Conservation (phyloP, 768 basidiomycete species). For the Strobilomyces dryophilus region DNA sequence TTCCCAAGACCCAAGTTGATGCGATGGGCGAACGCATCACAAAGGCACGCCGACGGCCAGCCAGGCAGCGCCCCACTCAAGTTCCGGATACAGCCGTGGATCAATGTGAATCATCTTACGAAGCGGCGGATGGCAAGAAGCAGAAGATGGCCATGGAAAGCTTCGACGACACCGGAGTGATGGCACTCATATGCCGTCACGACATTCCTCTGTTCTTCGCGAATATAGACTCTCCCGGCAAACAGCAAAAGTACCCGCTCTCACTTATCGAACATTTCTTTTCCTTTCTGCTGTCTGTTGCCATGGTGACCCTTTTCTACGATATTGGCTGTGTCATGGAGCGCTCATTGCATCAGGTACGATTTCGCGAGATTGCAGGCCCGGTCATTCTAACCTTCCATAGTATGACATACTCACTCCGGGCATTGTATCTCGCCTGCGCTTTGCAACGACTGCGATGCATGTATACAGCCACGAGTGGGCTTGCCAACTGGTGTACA, state of each 20-base stretch:
- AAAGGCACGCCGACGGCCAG: too few relatives aligned
- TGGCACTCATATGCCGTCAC: neutral
- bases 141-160: neutral
- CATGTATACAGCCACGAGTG: too few relatives aligned
- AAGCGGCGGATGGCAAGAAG: neutral
- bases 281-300: neutral
- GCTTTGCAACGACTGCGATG: neutral
- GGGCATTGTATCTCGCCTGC: neutral
- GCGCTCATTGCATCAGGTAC: neutral
- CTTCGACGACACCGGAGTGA: neutral
- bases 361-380: too few relatives aligned
- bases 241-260: neutral
- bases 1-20: neutral
- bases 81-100: neutral
- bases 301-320: neutral
- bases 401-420: neutral
- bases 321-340: neutral
- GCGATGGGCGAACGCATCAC: neutral
- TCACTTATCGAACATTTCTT: neutral
- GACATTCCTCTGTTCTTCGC: neutral
- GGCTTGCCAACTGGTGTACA: neutral
- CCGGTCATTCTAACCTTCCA: too few relatives aligned
- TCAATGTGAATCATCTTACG: neutral
- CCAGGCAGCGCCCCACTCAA: too few relatives aligned
- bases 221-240: neutral